These are phyloP conservation scores for Candolleomyces efflorescens DNA, from an alignment of 768 basidiomycete species.

Conservation along the genomic window DNA sequence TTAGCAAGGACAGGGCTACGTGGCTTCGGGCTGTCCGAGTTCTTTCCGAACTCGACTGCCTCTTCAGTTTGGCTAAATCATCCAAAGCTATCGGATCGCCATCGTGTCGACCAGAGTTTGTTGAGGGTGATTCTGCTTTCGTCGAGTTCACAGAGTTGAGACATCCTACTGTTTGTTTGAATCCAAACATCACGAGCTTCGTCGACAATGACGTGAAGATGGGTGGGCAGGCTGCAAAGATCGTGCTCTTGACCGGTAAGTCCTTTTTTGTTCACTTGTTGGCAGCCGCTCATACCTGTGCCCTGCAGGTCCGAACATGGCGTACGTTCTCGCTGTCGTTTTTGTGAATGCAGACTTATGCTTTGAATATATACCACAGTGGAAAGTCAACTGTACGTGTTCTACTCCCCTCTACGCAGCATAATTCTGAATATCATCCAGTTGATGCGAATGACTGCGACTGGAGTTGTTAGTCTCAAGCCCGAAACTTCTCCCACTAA, in stretches of 20 bases:
- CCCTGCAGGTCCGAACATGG: slow-evolving; percentile 76
- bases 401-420: background rate
- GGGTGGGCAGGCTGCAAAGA: slow-evolving; percentile 69
- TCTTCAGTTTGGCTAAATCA: slow-evolving; percentile 87
- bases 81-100: slow-evolving; percentile 91
- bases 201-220: slow-evolving; percentile 92
- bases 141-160: slow-evolving; percentile 87
- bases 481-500: background rate
- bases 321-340: slow-evolving; percentile 41
- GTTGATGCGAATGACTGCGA: slow-evolving; percentile 94
- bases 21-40: slow-evolving; percentile 85
- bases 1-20: slow-evolving; percentile 72
- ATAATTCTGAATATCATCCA: slow-evolving; percentile 19
- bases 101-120: slow-evolving; percentile 84
- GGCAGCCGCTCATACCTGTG: background rate
- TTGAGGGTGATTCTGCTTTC: slow-evolving; percentile 75
- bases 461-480: slow-evolving; percentile 64
- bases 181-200: slow-evolving; percentile 62
- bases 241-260: slow-evolving; percentile 83
- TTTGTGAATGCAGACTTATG: background rate
- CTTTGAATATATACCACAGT: slow-evolving; percentile 11
- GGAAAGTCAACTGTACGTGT: slow-evolving; percentile 36
- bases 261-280: slow-evolving; percentile 1
- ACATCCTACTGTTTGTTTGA: slow-evolving; percentile 81
- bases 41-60: slow-evolving; percentile 93